Base-by-base conservation (phyloP, 148 eudicot species). In the Mesembryanthemum crystallinum region DNA sequence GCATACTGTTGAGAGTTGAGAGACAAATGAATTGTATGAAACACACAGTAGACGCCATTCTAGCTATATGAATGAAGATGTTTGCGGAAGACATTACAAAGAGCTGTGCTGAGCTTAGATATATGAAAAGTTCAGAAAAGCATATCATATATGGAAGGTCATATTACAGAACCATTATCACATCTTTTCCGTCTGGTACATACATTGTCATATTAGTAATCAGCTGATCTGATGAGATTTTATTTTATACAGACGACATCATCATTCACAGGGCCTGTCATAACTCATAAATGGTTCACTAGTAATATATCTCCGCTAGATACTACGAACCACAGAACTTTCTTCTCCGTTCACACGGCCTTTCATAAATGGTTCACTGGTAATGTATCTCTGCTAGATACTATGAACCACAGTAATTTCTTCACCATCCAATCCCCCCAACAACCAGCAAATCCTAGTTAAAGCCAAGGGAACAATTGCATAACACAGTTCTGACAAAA, bases 171-270 rank as follows among this genome's bases (percentile, higher is more conserved):
- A 20, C 67, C 18, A 42, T 57, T n/a, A 21, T 57, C 11, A 57
- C 61, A 21, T 23, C n/a, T n/a, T 57, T n/a, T 21, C 27, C 61
- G 17, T 54, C 45, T 1, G 25, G 24, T 64, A 66, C 10, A 66
- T 6, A 37, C 3, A 17, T 11, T 8, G 14, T 43, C 30, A 20
- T 27, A 45, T 47, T n/a, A 45, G 25, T 7, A 12, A 67, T 67
- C 51, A 67, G 54, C 30, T 67, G 47, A 27, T 27, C 72, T 45
- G 12, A 25, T 49, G 33, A 69, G 28, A 69, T 69, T 66, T 45
- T 23, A 37, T 52, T 15, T 47, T 45, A 20, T 49, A 37, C n/a
- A 6, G 2, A 21, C 27, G 13, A 30, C 32, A 13, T 11, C 30
- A 37, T 28, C 52, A 24, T 42, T 67, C 14, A 3, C 18, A 43